Evolutionary conservation across 768 basidiomycete species (phyloP).

Genomic region (Lactarius pseudohatsudake): DNA sequence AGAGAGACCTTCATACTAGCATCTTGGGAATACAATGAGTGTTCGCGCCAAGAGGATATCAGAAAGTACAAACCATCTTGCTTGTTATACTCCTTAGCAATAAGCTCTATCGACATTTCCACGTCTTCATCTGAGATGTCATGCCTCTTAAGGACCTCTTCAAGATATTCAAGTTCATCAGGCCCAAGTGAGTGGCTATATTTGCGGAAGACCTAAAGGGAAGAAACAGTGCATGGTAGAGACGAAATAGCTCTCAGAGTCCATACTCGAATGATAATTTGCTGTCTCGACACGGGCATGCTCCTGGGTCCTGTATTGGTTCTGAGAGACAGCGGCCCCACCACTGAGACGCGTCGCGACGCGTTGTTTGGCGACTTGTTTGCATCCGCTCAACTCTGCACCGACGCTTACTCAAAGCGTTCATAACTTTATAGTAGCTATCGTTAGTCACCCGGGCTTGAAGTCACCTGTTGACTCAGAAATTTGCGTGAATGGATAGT

Average conservation of each 20-base stretch:
- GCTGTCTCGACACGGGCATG: conserved; percentile 28
- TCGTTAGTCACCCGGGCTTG: too few species aligned
- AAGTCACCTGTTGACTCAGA: too few species aligned
- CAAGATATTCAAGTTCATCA: conserved; percentile 68
- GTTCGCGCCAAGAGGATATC: neutral
- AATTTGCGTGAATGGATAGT: too few species aligned
- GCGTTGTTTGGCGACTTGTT: conserved; percentile 22
- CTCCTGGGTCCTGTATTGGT: neutral
- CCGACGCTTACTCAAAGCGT: too few species aligned
- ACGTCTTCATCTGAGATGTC: conserved; percentile 69
- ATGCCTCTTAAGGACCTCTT: conserved; percentile 67
- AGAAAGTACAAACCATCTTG: conserved; percentile 64
- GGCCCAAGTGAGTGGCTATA: conserved; percentile 86
- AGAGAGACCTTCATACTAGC: conserved; percentile 81
- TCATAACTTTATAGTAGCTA: too few species aligned
- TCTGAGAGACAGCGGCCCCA: neutral
- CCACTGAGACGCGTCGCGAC: conserved; percentile 23
- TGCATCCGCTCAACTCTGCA: neutral
- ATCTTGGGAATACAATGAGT: conserved; percentile 44
- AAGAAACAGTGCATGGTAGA: neutral
- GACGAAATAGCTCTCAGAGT: neutral
- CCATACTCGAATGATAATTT: conserved; percentile 27
- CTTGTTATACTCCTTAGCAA: conserved; percentile 85
- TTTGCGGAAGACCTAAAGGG: conserved; percentile 73
- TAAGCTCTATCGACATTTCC: conserved; percentile 72